Conservation (phyloP, 2,329 filamentous ascomycete genomes). For the Penicillium sp. region DNA sequence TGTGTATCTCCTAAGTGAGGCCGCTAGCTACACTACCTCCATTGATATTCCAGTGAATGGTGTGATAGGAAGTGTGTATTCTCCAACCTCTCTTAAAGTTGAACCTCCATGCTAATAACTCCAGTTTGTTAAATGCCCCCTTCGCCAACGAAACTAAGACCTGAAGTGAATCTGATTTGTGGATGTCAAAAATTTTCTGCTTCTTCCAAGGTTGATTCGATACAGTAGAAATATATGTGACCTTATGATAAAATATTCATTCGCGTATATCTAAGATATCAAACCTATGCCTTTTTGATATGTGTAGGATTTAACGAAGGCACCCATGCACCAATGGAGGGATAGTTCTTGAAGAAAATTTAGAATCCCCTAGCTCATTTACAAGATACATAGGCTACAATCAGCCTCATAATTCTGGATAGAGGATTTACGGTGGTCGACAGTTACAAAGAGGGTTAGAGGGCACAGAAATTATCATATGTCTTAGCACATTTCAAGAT, state of each 20-base stretch:
- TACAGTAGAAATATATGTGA: not conserved
- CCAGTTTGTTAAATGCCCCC: not conserved
- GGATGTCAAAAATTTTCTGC: not conserved
- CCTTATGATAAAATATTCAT: not conserved
- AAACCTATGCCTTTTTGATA: too few relatives aligned
- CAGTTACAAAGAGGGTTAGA: too few relatives aligned
- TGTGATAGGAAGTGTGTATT: constrained; percentile 45
- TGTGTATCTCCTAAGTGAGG: constrained; percentile 4
- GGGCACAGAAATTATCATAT: too few relatives aligned
- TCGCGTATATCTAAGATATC: too few relatives aligned
- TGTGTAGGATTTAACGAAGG: too few relatives aligned
- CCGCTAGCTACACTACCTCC: constrained; percentile 3
- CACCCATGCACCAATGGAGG: too few relatives aligned
- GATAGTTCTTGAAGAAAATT: too few relatives aligned
- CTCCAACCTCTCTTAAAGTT: not conserved
- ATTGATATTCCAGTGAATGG: constrained; percentile 46
- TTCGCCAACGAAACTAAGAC: not conserved
- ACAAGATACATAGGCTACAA: too few relatives aligned
- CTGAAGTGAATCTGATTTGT: not conserved
- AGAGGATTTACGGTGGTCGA: too few relatives aligned
- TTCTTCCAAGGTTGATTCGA: not conserved
- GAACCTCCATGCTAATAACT: not conserved
- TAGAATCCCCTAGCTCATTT: too few relatives aligned
- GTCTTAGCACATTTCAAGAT: too few relatives aligned
- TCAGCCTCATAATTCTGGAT: too few relatives aligned